phyloP scores from a whole-genome alignment of 495 filamentous ascomycete genomes.

The Neurospora sublineolata region DNA sequence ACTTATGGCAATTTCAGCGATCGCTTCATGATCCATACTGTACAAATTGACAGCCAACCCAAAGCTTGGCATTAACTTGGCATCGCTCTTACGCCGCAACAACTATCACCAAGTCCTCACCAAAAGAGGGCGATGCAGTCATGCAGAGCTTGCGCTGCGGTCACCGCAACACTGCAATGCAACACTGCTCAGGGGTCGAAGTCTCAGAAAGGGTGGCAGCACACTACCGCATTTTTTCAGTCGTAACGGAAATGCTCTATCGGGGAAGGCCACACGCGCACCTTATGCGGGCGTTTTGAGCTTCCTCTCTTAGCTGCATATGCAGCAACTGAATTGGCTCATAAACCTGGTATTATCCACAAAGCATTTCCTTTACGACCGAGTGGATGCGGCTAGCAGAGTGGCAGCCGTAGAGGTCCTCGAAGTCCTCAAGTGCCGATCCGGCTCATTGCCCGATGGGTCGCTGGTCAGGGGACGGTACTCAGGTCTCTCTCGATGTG shows the following conservation, averaged over 20 bases:
- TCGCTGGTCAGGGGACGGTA: not conserved
- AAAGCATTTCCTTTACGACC: too few species aligned
- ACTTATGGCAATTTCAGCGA: not conserved
- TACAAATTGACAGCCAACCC: not conserved
- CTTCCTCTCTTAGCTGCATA: too few species aligned
- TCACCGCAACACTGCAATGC: not conserved
- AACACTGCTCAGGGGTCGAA: not conserved
- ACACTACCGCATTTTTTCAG: too few species aligned
- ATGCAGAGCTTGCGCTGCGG: not conserved
- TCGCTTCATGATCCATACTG: too few species aligned
- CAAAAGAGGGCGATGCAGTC: not conserved
- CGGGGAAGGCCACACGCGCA: too few species aligned
- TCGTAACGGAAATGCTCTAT: too few species aligned
- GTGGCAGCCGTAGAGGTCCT: not conserved
- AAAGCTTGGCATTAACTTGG: not conserved
- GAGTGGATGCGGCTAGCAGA: too few species aligned
- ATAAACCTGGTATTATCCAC: too few species aligned
- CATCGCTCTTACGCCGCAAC: not conserved
- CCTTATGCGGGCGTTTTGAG: too few species aligned
- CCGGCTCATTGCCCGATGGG: not conserved
- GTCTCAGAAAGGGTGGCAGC: not conserved
- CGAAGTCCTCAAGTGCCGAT: not conserved
- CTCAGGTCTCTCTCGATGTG: too few species aligned
- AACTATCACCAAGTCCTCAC: not conserved
- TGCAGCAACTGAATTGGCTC: too few species aligned